Evolutionary conservation across 2,329 filamentous ascomycete genomes (phyloP).

Genomic region (Trichoderma gracile): DNA sequence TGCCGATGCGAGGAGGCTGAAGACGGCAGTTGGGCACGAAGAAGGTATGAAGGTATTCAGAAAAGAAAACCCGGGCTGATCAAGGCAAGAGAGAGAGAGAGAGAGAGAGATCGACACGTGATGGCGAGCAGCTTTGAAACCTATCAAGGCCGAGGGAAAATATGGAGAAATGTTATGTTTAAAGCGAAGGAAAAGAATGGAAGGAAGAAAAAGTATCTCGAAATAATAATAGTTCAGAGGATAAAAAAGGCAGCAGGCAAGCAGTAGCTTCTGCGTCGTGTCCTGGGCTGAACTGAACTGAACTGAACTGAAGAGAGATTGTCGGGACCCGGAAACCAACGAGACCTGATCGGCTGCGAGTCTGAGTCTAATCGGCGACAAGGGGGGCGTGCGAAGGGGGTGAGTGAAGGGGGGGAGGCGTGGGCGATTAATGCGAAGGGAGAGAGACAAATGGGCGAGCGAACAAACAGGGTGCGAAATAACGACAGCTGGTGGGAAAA

Average conservation of each 20-base stretch:
- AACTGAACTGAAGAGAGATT: slow-evolving; percentile 22
- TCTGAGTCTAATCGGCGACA: slow-evolving; percentile 25
- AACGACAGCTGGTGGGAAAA: slow-evolving; percentile 14
- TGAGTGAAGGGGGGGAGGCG: too few species aligned
- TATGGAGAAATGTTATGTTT: neutral
- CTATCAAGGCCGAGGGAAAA: neutral
- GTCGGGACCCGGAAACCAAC: slow-evolving; percentile 22
- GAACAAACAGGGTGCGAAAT: slow-evolving; percentile 7
- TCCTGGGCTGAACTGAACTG: neutral
- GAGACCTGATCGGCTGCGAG: slow-evolving; percentile 23
- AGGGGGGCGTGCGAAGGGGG: slow-evolving; percentile 7
- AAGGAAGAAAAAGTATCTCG: neutral
- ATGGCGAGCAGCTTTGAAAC: slow-evolving; percentile 3
- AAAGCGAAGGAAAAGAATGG: neutral
- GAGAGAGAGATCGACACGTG: neutral
- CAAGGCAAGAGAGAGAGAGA: neutral
- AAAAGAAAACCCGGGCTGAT: neutral
- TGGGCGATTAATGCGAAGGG: neutral
- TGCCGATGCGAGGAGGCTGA: slow-evolving; percentile 15
- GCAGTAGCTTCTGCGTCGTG: slow-evolving; percentile 4
- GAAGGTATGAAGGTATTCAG: neutral
- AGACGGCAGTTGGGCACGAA: neutral
- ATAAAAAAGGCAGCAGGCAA: neutral
- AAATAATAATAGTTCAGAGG: neutral
- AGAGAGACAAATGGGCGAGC: neutral